Percentiles rank a stretch among this genome's conserved stretches.
Conservation (phyloP, 2,329 filamentous ascomycete genomes). For the Shiraia bambusicola region DNA sequence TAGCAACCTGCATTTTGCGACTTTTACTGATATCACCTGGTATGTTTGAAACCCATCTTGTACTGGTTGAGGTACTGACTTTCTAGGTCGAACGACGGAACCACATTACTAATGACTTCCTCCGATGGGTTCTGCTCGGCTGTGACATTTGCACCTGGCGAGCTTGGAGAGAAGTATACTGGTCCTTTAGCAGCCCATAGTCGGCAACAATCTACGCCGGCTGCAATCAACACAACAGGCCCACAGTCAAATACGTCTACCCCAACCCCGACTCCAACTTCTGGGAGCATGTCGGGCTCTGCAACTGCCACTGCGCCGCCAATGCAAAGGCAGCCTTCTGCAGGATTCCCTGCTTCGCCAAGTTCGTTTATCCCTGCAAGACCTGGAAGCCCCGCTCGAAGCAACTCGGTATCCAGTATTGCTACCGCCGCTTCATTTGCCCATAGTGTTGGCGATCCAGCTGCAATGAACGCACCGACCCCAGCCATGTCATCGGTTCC, state of each 20-base stretch:
- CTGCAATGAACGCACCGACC: constrained; percentile 70
- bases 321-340: constrained; percentile 53
- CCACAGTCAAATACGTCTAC: constrained; percentile 63
- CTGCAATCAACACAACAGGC: constrained; percentile 45
- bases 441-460: constrained; percentile 35
- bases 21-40: constrained; percentile 96
- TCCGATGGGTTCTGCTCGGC: constrained; percentile 97
- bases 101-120: constrained; percentile 88
- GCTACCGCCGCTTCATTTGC: constrained; percentile 62
- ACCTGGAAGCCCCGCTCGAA: constrained; percentile 76
- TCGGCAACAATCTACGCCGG: constrained; percentile 38
- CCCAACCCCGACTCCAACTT: constrained; percentile 69
- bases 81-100: constrained; percentile 70
- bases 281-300: constrained; percentile 61
- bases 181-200: constrained; percentile 56
- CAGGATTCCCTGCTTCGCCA: constrained; percentile 60
- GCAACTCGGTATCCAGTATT: constrained; percentile 82
- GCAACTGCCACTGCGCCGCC: constrained; percentile 53
- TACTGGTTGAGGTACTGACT: constrained; percentile 7
- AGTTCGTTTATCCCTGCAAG: constrained; percentile 58
- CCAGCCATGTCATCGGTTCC: constrained; percentile 77
- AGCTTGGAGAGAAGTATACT: constrained; percentile 80
- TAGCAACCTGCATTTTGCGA: constrained; percentile 95
- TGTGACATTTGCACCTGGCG: constrained; percentile 77
- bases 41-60: constrained; percentile 50